Evolutionary conservation across 305 asterid genomes (phyloP), one percentile per base, ranked within the genome.

Genomic region (Fraxinus albicans): DNA sequence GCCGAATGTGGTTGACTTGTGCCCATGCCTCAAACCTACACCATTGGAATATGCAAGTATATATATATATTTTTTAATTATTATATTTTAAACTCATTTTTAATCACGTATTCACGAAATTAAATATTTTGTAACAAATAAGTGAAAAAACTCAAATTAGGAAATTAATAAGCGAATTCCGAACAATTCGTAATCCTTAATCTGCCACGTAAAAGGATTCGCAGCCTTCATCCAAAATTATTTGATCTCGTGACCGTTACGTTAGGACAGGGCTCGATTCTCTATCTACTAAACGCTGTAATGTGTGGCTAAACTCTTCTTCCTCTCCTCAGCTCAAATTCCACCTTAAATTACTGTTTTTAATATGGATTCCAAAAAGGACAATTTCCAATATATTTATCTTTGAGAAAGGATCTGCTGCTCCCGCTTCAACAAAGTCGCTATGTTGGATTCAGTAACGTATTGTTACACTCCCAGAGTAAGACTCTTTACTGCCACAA

Each of bases 221-320:
- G 38, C 38, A 3, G 38, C 38, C 75, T 69, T 69, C 58, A 13
- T 47, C 58, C 58, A 47, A 47, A 47, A 3, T 47, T 15, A 3
- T 47, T 47, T 47, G 7, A 53, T 83, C n/a, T 73, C 47, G 77
- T 40, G 85, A 83, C 83, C 81, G 86, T 85, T 85, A 65, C 80
- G 86, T 83, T 86, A 53, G 73, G 77, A 79, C 77, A 83, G 79
- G 34, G 47, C 60, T 65, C 79, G 38, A 31, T 70, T 70, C 40
- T 70, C 76, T 63, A 31, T 29, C 40, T 53, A 29, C 47, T 40
- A 80, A 78, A 88, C 83, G 83, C 84, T 72, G 73, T 82, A 82
- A 90, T 79, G 88, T 89, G 94, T 89, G 94, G 92, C 86, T 89
- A 86, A 53, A 82, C 84, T 80, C 82, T 82, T 81, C 75, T 81